Evolutionary conservation across 805 yeast genomes (phyloP), one percentile per base, ranked within the genome.

Genomic region (Clavispora fructus): DNA sequence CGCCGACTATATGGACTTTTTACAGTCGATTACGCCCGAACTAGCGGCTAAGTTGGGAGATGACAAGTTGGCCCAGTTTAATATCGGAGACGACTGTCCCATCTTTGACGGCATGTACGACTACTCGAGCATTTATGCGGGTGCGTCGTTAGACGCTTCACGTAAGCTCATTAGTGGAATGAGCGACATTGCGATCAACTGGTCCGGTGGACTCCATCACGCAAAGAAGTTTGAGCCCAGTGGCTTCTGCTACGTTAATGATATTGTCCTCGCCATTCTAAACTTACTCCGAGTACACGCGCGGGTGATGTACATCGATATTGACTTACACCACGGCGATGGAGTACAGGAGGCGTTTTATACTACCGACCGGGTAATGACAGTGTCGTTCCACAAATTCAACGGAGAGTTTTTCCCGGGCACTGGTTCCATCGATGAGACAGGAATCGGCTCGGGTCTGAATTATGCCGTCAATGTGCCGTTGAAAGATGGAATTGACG

Each of bases 321-420:
- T 90, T 46, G 98, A 92, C 64, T 79, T 92, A 12, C 98, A 92
- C 64, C 98, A 92, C 61, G 98, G 98, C 39, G 98, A 92, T 66
- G 98, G 98, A 53, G 98, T 92, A 16, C 96, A 92, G 65, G 98
- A 92, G 65, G 97, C 97, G 1, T 92, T 92, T 61, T 87, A 92
- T 68, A 80, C 94, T 14, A 87, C 97, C 1, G 98, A 91, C 65
- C 73, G 98, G 49, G 98, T 91, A 40, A 90, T 91, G 97, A 91
- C 97, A 1, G 91, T 91, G 55, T 85, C 95, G 10, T 91, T 91
- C 75, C 98, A 91, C 74, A 92, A 90, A 67, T 92, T 84, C 64
- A 80, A 79, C 57, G 98, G 98, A 17, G 94, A 89, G 64, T 92
- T 89, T 62, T 92, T 92, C 76, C 99, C 99, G 3, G 97, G 97